Percentiles rank a stretch among this genome's conserved stretches.
Evolutionary conservation across 2,329 filamentous ascomycete genomes (phyloP).

Genomic region (Eutypa lata): DNA sequence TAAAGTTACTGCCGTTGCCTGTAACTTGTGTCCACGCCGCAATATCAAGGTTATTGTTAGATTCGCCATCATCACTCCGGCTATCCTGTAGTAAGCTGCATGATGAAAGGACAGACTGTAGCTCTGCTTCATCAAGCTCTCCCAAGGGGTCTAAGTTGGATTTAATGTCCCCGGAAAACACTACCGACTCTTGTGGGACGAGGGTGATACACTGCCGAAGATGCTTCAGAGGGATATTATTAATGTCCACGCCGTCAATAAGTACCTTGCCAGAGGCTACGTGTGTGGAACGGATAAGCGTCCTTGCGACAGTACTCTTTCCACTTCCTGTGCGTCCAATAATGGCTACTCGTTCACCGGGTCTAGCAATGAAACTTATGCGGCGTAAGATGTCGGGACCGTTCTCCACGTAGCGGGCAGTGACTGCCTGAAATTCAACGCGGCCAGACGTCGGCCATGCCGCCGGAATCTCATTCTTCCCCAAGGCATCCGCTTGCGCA

Average conservation of each 20-base stretch:
- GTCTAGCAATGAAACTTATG: constrained; percentile 17
- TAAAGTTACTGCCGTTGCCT: constrained; percentile 9
- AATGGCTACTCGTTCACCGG: constrained; percentile 1
- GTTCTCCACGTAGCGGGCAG: constrained; percentile 22
- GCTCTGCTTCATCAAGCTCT: no score
- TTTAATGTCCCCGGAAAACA: constrained; percentile 20
- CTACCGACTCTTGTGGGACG: constrained; percentile 38
- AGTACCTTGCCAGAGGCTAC: constrained; percentile 28
- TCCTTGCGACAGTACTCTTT: constrained; percentile 50
- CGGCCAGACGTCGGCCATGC: constrained; percentile 25
- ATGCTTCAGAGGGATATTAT: constrained; percentile 26
- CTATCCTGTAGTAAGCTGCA: no score
- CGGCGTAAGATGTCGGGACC: constrained; percentile 26
- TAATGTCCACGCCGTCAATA: constrained; percentile 35
- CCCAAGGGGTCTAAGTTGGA: constrained; percentile 6
- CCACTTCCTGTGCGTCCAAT: constrained; percentile 37
- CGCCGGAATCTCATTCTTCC: constrained; percentile 10
- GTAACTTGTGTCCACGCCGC: neutral
- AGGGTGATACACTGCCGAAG: constrained; percentile 35
- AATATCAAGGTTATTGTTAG: no score
- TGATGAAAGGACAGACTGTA: no score
- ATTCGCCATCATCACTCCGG: no score
- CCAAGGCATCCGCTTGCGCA: constrained; percentile 10
- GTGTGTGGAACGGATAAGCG: constrained; percentile 30
- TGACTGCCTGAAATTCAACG: constrained; percentile 26